These are phyloP conservation scores for Cephalotrichum gorgonifer DNA, from an alignment of 2,329 filamentous ascomycete species.

Conservation along the genomic window DNA sequence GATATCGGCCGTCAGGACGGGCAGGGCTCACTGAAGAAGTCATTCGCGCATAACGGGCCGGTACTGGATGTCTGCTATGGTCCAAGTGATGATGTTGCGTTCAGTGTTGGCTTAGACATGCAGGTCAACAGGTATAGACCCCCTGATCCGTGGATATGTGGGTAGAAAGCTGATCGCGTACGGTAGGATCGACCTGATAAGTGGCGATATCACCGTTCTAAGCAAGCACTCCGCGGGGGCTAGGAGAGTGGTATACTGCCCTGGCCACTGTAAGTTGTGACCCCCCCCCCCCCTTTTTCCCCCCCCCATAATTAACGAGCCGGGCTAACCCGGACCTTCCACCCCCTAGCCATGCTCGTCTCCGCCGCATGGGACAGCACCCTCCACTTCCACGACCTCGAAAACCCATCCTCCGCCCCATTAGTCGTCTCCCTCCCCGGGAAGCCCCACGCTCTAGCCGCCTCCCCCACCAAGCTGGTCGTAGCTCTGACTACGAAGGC, in stretches of 20 bases:
- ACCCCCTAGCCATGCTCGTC: constrained; percentile 56
- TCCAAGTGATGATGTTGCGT: constrained; percentile 70
- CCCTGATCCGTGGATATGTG: constrained; percentile 3
- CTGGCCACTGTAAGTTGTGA: constrained; percentile 46
- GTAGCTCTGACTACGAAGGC: constrained; percentile 91
- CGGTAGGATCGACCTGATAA: constrained; percentile 59
- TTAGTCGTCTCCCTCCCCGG: constrained; percentile 63
- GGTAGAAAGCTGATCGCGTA: neutral
- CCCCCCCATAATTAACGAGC: neutral
- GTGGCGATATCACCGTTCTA: constrained; percentile 61
- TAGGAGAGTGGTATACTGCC: constrained; percentile 74
- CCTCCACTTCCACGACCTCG: constrained; percentile 69
- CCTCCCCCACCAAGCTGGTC: constrained; percentile 70
- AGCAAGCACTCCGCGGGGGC: constrained; percentile 73
- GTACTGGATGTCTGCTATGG: constrained; percentile 91
- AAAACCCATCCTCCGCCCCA: constrained; percentile 38
- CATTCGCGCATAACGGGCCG: constrained; percentile 72
- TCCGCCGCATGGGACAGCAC: constrained; percentile 92
- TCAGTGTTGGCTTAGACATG: constrained; percentile 78
- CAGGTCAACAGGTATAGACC: constrained; percentile 60
- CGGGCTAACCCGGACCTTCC: neutral
- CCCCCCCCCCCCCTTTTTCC: neutral
- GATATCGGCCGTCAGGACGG: constrained; percentile 54
- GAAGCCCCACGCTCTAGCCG: constrained; percentile 81
- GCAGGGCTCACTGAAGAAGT: constrained; percentile 54